A percentile compares a stretch with the other conserved stretches of the same genome.
These are phyloP conservation scores for Knufia petricola DNA, from an alignment of 2,329 filamentous ascomycete genomes.

Conservation along the genomic window DNA sequence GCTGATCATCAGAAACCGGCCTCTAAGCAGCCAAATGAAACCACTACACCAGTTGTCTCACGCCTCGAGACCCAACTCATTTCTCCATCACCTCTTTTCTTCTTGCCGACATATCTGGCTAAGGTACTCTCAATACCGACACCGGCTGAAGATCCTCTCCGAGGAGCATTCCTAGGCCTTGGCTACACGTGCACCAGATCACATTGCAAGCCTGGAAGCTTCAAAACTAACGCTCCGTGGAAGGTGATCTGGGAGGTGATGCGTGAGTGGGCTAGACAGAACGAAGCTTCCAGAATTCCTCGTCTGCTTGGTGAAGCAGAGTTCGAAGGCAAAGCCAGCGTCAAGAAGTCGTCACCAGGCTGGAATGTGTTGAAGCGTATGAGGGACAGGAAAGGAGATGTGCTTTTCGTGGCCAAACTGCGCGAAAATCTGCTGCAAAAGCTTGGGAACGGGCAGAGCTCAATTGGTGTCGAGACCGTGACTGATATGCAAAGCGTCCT, in stretches of 20 bases:
- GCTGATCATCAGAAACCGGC: too few relatives aligned
- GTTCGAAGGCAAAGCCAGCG: conserved; percentile 47
- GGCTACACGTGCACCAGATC: conserved; percentile 78
- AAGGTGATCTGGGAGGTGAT: conserved; percentile 83
- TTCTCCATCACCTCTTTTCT: conserved; percentile 77
- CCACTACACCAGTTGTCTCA: too few relatives aligned
- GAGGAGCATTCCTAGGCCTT: conserved; percentile 68
- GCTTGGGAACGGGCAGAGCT: not conserved
- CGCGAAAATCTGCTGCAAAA: conserved; percentile 21
- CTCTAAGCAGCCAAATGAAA: too few relatives aligned
- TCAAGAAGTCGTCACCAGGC: conserved; percentile 59
- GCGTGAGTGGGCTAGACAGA: conserved; percentile 80
- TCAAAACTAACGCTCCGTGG: conserved; percentile 94
- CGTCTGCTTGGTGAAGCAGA: conserved; percentile 6
- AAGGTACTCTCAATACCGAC: conserved; percentile 70
- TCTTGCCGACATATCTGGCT: conserved; percentile 64
- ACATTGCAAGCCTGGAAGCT: conserved; percentile 78
- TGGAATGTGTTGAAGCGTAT: conserved; percentile 53
- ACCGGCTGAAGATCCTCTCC: conserved; percentile 66
- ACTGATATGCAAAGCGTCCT: conserved; percentile 34
- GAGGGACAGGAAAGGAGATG: conserved; percentile 23
- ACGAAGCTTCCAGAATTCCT: conserved; percentile 50
- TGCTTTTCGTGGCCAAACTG: conserved; percentile 27
- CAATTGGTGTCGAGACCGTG: conserved; percentile 24
- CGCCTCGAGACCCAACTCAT: conserved; percentile 50